Base-by-base conservation (phyloP, 768 basidiomycete species). In the Boletus sp. region DNA sequence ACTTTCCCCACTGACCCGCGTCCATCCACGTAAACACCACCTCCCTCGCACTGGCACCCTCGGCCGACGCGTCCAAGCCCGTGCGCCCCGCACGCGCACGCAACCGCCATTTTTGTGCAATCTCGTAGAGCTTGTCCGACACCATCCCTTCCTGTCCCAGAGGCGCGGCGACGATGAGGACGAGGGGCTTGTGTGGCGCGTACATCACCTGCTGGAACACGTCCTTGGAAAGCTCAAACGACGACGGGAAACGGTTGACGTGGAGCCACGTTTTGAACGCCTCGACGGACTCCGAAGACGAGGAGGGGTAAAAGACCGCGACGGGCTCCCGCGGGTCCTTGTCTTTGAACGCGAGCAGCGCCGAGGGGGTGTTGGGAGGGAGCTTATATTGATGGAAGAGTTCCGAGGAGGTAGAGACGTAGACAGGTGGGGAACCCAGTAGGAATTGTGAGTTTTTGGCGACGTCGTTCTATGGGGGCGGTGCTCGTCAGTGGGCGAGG, bases 1-100 rank as follows among this genome's bases (percentile, higher is more conserved):
- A 98, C 50, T 82, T 85, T 24, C 73, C 78, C 94, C 95, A 97
- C 71, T 79, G 81, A 24, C 83, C 85, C 3, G 77, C 82, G 66
- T 99, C 92, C 24, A 24, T 94, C 87, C 89, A 94, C 9, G 87
- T 80, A 72, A 94, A 97, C 48, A 94, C 82, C 0, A 96, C 87
- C 42, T 84, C 80, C 36, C 80, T 73, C 41, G 39, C 74, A 57
- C 52, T 4, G 8, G 8, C 17, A 17, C 24, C 24, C 24, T 24
- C 24, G 24, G 2, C 24, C 3, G 28, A 46, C n/a, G 11, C 40
- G 2, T 20, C 40, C 9, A 17, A 41, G 18, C 28, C 33, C 47
- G n/a, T 10, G 18, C 44, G 15, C 12, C 32, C 47, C 4, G 44
- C 48, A 17, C 47, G 61, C 17, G 18, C 18, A 14, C 55, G 59